Conservation (phyloP, 768 basidiomycete genomes). For the Boletus patriciae region DNA sequence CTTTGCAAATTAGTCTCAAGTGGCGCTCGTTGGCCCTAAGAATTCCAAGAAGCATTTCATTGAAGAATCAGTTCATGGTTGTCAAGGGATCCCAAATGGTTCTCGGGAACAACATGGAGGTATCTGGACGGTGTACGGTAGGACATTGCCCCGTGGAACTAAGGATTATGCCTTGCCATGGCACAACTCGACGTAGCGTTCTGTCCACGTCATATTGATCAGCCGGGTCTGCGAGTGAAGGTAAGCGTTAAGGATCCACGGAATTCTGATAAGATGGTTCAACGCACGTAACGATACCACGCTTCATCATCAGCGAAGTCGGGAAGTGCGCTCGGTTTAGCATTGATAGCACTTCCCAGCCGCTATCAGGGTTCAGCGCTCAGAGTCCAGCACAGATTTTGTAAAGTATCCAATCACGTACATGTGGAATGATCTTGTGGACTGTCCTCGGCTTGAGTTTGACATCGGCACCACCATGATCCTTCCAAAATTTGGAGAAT, state of each 20-base stretch:
- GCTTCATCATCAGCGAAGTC: constrained; percentile 34
- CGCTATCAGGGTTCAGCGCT: constrained; percentile 29
- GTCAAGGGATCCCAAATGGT: neutral
- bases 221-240: constrained; percentile 15
- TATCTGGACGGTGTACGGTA: constrained; percentile 1
- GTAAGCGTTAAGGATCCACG: neutral
- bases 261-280: neutral
- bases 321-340: constrained; percentile 31
- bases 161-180: constrained; percentile 5
- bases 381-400: neutral
- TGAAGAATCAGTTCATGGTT: neutral
- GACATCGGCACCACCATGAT: constrained; percentile 24
- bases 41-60: neutral
- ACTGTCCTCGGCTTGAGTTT: constrained; percentile 24
- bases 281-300: constrained; percentile 36
- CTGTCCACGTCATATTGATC: constrained; percentile 24
- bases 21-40: neutral
- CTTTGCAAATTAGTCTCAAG: neutral
- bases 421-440: constrained; percentile 42
- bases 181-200: constrained; percentile 28
- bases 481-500: constrained; percentile 37
- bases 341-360: constrained; percentile 29
- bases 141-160: neutral
- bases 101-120: neutral
- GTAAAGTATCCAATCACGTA: constrained; percentile 22